Evolutionary conservation across 805 yeast species (phyloP), one percentile per base, ranked within the genome.

Genomic region (Saccharomycopsis babjevae): DNA sequence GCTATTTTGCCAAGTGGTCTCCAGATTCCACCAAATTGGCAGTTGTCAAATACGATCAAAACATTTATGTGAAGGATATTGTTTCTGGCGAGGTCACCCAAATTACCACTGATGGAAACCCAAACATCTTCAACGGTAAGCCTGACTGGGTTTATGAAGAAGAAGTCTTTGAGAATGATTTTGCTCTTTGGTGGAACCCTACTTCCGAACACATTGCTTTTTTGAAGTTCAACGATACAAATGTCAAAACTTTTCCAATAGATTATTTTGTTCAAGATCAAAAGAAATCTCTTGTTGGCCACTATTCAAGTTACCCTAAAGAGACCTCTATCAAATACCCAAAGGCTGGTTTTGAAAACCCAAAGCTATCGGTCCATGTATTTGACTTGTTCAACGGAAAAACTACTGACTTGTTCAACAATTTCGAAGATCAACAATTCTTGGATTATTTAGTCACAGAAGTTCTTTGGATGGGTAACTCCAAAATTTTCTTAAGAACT

Each of bases 111-210:
- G 86, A 82, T 68, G 92, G 91, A 0, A 73, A 78, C 13, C 68
- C 64, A 0, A 72, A 77, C 18, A 73, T 86, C 3, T 77, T 79
- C 63, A 84, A 88, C 66, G 96, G 89, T 5, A 84, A 78, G 64
- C 84, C 92, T 0, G 94, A 88, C 68, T 88, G 96, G 94, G 85
- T 88, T 1, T 88, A 88, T 70, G 96, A 88, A 69, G 96, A 88
- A 68, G 96, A 88, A 67, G 88, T 88, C 0, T 71, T 84, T 13
- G 78, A 78, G 0, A 67, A 73, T 16, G 92, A 86, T 64, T 72
- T 70, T 40, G 83, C 87, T 0, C 73, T 87, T 13, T 87, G 90
- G 88, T 88, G 93, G 91, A 74, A 85, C 16, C 85, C 86, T 1
- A 82, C 83, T 64, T 88, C 85, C 65, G 69, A 81, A 1, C 74